Evolutionary conservation across 306 rosid species (phyloP).

Genomic region (Glycine latifolia): DNA sequence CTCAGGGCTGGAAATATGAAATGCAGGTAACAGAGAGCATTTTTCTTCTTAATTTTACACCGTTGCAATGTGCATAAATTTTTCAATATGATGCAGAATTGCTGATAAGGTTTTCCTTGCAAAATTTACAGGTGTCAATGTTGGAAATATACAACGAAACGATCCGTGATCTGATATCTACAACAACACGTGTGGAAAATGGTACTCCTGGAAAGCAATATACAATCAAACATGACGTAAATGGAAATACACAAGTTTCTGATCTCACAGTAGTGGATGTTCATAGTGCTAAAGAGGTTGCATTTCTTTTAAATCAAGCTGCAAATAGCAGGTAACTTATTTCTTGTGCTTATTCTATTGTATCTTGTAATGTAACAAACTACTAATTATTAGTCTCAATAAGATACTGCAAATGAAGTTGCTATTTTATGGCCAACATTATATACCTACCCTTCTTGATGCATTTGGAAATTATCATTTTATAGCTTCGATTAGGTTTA

Average conservation of each 20-base stretch:
- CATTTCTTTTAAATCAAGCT: constrained; percentile 87
- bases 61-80: not conserved
- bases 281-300: constrained; percentile 86
- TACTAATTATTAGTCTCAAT: not conserved
- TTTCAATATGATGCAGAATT: not conserved
- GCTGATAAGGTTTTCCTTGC: constrained; percentile 17
- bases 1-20: constrained; percentile 98
- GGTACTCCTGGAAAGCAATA: constrained; percentile 81
- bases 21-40: constrained; percentile 75
- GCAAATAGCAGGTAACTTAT: constrained; percentile 84
- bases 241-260: constrained; percentile 80
- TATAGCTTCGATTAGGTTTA: constrained; percentile 17
- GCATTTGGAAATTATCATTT: not conserved
- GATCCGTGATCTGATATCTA: constrained; percentile 80
- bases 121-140: constrained; percentile 79
- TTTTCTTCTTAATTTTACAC: constrained; percentile 31
- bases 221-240: constrained; percentile 86
- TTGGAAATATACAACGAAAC: constrained; percentile 97
- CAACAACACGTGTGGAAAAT: constrained; percentile 64
- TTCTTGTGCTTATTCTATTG: constrained; percentile 1
- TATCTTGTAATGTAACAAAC: not conserved
- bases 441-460: constrained; percentile 12
- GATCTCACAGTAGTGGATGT: constrained; percentile 96
- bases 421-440: constrained; percentile 1
- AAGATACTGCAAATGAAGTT: constrained; percentile 2